phyloP scores from a whole-genome alignment of 2,329 filamentous ascomycete species.

The Talaromyces marneffei region DNA sequence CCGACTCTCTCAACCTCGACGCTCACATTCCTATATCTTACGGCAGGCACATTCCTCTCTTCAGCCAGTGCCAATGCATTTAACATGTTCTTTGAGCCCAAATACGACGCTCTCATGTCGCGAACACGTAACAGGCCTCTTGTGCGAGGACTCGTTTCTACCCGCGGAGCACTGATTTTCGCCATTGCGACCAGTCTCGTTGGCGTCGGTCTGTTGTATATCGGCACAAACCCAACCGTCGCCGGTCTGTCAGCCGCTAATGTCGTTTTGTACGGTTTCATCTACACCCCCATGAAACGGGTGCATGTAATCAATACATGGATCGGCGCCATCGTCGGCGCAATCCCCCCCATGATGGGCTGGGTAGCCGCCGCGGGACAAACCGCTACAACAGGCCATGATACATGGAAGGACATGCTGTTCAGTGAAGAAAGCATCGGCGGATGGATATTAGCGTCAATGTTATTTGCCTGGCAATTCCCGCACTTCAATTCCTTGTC shows the following conservation, averaged over 20 bases:
- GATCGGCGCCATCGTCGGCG: constrained; percentile 87
- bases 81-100: constrained; percentile 94
- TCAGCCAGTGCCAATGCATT: constrained; percentile 88
- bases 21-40: constrained; percentile 86
- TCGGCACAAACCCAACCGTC: constrained; percentile 90
- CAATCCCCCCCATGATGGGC: constrained; percentile 93
- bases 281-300: constrained; percentile 90
- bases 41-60: constrained; percentile 79
- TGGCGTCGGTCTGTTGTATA: constrained; percentile 70
- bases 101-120: constrained; percentile 86
- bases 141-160: constrained; percentile 71
- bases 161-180: constrained; percentile 67
- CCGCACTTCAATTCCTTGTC: constrained; percentile 95
- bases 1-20: constrained; percentile 67
- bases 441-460: constrained; percentile 78
- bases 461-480: constrained; percentile 96
- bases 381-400: constrained; percentile 64
- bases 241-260: constrained; percentile 79
- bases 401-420: constrained; percentile 71
- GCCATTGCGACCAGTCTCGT: constrained; percentile 64
- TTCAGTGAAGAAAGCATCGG: constrained; percentile 65
- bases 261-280: constrained; percentile 80
- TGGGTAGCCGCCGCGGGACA: constrained; percentile 94
- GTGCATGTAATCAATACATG: constrained; percentile 86
- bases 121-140: constrained; percentile 88